Conservation (phyloP, 139 green algal species). For the Micractinium conductrix region DNA sequence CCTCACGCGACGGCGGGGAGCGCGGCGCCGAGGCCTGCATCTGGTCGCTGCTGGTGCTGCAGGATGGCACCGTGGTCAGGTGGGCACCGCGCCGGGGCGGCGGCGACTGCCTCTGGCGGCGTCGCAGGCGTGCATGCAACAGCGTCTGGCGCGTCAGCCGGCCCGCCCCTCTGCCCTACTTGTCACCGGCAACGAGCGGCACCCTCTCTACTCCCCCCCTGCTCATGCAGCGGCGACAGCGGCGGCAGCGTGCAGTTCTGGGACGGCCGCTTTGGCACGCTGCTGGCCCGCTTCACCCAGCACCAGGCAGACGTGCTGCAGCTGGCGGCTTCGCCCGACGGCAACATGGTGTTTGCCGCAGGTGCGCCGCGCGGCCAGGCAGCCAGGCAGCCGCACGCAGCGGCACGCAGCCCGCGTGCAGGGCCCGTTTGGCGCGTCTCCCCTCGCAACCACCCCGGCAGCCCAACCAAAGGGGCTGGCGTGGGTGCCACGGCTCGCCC, state of each 20-base stretch:
- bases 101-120: not conserved
- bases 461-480: too few relatives aligned
- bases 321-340: constrained; percentile 73
- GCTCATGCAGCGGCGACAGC: constrained; percentile 64
- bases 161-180: too few relatives aligned
- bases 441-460: too few relatives aligned
- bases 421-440: too few relatives aligned
- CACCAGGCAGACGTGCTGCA: constrained; percentile 86
- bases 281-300: constrained; percentile 66
- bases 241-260: constrained; percentile 84
- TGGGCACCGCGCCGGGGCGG: too few relatives aligned
- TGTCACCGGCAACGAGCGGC: too few relatives aligned
- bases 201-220: not conserved
- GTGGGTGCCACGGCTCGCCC: too few relatives aligned
- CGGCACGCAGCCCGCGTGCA: too few relatives aligned
- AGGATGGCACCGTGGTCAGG: constrained; percentile 84
- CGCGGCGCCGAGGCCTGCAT: constrained; percentile 63
- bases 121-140: not conserved
- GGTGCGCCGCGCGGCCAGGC: too few relatives aligned
- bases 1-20: constrained; percentile 39
- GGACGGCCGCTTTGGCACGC: constrained; percentile 83
- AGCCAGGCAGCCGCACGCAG: too few relatives aligned
- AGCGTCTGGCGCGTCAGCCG: too few relatives aligned
- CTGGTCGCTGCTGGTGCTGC: constrained; percentile 83
- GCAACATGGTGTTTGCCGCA: constrained; percentile 80